Conservation (phyloP, 495 filamentous ascomycete species). For the Pyrenula aspistea region DNA sequence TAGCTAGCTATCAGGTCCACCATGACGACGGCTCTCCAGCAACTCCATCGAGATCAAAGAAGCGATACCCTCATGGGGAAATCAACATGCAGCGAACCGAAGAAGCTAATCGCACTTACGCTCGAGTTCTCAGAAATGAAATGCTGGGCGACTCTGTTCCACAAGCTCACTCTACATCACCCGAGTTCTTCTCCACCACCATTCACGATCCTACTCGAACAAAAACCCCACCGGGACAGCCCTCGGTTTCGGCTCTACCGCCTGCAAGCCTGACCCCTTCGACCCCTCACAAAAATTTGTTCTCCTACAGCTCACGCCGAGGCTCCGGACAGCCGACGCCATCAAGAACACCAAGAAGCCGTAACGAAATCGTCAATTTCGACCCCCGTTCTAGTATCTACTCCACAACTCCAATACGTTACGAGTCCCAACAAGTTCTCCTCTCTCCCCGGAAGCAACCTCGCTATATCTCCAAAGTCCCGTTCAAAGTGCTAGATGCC, state of each 20-base stretch:
- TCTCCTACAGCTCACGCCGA: constrained; percentile 74
- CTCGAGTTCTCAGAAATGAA: constrained; percentile 76
- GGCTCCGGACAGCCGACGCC: constrained; percentile 69
- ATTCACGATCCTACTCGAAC: constrained; percentile 60
- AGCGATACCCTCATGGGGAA: constrained; percentile 78
- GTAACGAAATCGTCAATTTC: constrained; percentile 63
- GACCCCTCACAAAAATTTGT: constrained; percentile 94
- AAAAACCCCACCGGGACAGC: constrained; percentile 66
- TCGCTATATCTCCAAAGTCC: constrained; percentile 84
- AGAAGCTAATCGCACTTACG: constrained; percentile 87
- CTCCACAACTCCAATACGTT: constrained; percentile 81
- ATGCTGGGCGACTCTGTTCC: constrained; percentile 84
- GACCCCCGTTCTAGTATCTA: constrained; percentile 86
- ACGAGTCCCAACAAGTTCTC: constrained; percentile 81
- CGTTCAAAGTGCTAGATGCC: constrained; percentile 94
- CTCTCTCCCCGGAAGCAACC: constrained; percentile 79
- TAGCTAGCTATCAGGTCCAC: constrained; percentile 79
- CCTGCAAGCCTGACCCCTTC: constrained; percentile 71
- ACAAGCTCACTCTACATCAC: constrained; percentile 57
- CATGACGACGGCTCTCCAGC: constrained; percentile 87
- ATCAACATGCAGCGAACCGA: constrained; percentile 89
- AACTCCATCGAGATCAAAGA: constrained; percentile 73
- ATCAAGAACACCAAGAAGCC: constrained; percentile 76
- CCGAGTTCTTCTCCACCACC: constrained; percentile 48
- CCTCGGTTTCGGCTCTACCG: constrained; percentile 43